Conservation (phyloP, 2,329 filamentous ascomycete genomes). For the Apiospora marii region DNA sequence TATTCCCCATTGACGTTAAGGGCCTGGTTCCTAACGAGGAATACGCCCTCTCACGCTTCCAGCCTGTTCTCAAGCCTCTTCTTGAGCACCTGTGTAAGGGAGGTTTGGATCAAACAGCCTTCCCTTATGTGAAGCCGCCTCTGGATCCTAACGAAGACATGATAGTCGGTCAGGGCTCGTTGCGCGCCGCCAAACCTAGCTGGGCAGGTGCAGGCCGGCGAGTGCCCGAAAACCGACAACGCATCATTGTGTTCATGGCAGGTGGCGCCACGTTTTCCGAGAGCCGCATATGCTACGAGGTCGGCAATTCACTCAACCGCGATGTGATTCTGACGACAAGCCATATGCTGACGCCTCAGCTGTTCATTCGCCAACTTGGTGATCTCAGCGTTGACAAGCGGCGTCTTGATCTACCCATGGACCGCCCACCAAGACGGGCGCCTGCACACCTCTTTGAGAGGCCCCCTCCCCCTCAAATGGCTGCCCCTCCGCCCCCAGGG, state of each 20-base stretch:
- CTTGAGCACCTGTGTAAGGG: conserved; percentile 77
- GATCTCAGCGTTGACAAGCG: conserved; percentile 81
- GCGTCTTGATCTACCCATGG: conserved; percentile 80
- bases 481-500: conserved; percentile 37
- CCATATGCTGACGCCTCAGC: conserved; percentile 87
- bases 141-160: conserved; percentile 68
- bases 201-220: conserved; percentile 87
- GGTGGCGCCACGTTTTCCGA: conserved; percentile 96
- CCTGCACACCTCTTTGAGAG: conserved; percentile 88
- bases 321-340: conserved; percentile 90
- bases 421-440: conserved; percentile 80
- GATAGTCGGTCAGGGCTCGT: conserved; percentile 71
- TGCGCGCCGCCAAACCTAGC: conserved; percentile 90
- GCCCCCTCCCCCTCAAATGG: conserved; percentile 54
- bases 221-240: conserved; percentile 82
- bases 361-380: conserved; percentile 83
- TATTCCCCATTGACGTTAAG: conserved; percentile 75
- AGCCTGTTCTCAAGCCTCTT: conserved; percentile 82
- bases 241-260: conserved; percentile 92
- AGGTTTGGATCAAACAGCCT: conserved; percentile 69
- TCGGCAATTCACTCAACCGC: conserved; percentile 73
- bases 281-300: conserved; percentile 86
- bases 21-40: conserved; percentile 71
- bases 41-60: conserved; percentile 85
- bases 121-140: conserved; percentile 78